A percentile compares a stretch with the other conserved stretches of the same genome.
These are phyloP conservation scores for Aspergillus sp. DNA, from an alignment of 2,329 filamentous ascomycete species.

Conservation along the genomic window DNA sequence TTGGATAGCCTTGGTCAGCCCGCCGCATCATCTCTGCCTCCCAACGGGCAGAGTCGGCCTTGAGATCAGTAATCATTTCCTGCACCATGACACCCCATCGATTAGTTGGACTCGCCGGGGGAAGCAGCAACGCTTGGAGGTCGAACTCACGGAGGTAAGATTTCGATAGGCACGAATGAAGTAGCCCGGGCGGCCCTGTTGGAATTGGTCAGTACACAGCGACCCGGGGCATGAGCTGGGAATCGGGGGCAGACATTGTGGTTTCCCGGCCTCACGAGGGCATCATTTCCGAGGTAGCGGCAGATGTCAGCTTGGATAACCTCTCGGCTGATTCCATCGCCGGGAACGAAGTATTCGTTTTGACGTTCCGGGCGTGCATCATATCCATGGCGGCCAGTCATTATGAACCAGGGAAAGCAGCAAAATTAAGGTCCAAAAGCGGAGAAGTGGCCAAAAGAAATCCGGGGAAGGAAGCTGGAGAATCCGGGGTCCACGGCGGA, in stretches of 20 bases:
- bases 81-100: slow-evolving; percentile 13
- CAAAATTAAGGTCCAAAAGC: slow-evolving; percentile 13
- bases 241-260: slow-evolving; percentile 53
- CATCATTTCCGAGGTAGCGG: slow-evolving; percentile 74
- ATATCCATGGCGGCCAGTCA: slow-evolving; percentile 30
- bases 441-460: slow-evolving; percentile 15
- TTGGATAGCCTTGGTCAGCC: slow-evolving; percentile 31
- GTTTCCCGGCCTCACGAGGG: slow-evolving; percentile 63
- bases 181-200: slow-evolving; percentile 60
- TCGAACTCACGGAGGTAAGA: slow-evolving; percentile 66
- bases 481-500: background rate
- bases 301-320: slow-evolving; percentile 79
- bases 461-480: background rate
- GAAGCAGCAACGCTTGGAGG: slow-evolving; percentile 10
- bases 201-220: slow-evolving; percentile 25
- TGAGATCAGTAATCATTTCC: slow-evolving; percentile 49
- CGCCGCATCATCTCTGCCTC: slow-evolving; percentile 35
- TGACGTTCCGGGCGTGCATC: slow-evolving; percentile 34
- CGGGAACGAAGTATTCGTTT: slow-evolving; percentile 72
- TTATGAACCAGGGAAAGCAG: slow-evolving; percentile 23
- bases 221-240: slow-evolving; percentile 3
- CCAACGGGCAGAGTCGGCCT: slow-evolving; percentile 45
- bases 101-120: slow-evolving; percentile 5
- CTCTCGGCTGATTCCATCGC: slow-evolving; percentile 72
- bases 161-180: slow-evolving; percentile 73